Base-by-base conservation (phyloP, 352 stramenopile species). In the Pythium brachiatum region DNA sequence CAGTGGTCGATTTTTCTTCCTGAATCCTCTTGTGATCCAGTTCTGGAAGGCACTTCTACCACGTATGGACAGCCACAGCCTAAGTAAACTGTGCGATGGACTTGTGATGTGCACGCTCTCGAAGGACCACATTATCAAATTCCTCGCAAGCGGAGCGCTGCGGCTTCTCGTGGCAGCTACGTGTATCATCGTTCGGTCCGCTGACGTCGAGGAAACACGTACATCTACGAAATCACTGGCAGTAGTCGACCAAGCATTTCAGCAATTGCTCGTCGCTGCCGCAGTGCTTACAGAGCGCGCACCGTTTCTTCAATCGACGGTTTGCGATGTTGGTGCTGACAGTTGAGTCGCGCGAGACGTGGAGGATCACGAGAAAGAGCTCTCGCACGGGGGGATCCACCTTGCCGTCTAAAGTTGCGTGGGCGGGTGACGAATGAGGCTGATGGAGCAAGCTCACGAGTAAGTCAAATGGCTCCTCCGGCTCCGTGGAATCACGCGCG, bases 251-350 rank as follows among this genome's bases (percentile, higher is more conserved):
- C 34, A 53, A 2, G 51, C 60, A 7, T 57, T 67, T 27, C 25
- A 43, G 13, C 51, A 67, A n/a, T 60, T 67, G 13, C 15, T 48
- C 9, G 29, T 61, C 18, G 52, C 39, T 3, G 38, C 54, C 0
- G 65, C 59, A 16, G 53, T 64, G 21, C 50, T 72, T 11, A 68
- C 15, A 4, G 65, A 72, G 32, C 65, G 60, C 1, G 32, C 59
- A 5, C 39, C 26, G 12, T 72, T 72, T 16, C 36, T 72, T 3
- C 65, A 68, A 29, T 60, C 65, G n/a, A n/a, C 41, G 60, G n/a
- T 0, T 62, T 7, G 36, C 31, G 21, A 67, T 39, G 21, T n/a
- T 44, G 4, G 5, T 27, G 29, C 39, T 43, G 20, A 62, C 21
- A 2, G 29, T 7, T 1, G 52, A 2, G 25, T 66, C 52, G 18